A percentile compares a stretch with the other conserved stretches of the same genome.
Evolutionary conservation across 1,139 yeast species (phyloP).

Genomic region (Lizanozyma gosingica): DNA sequence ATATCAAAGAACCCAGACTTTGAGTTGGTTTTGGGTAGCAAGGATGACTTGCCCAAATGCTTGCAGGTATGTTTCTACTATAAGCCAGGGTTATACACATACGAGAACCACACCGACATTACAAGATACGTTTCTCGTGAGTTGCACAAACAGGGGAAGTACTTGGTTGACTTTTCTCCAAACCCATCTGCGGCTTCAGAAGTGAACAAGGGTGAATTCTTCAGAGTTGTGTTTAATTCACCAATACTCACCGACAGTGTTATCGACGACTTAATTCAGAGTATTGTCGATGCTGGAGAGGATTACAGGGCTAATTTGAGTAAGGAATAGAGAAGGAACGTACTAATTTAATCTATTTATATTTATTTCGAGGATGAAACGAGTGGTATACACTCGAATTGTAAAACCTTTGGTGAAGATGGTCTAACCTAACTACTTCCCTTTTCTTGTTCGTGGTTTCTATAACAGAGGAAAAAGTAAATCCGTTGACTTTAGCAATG

Average conservation of each 20-base stretch:
- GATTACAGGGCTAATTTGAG: too few relatives aligned
- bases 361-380: too few relatives aligned
- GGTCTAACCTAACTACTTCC: too few relatives aligned
- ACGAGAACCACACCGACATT: slow-evolving; percentile 39
- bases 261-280: slow-evolving; percentile 29
- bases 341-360: too few relatives aligned
- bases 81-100: slow-evolving; percentile 31
- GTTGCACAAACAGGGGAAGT: slow-evolving; percentile 55
- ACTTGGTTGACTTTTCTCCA: slow-evolving; percentile 78
- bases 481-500: too few relatives aligned
- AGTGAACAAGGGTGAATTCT: slow-evolving; percentile 60
- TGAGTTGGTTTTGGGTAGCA: slow-evolving; percentile 34
- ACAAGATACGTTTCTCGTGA: slow-evolving; percentile 59
- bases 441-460: too few relatives aligned
- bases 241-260: slow-evolving; percentile 41
- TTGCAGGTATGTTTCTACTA: slow-evolving; percentile 80
- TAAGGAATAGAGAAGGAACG: too few relatives aligned
- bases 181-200: slow-evolving; percentile 35
- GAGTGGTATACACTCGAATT: too few relatives aligned
- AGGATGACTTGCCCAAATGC: slow-evolving; percentile 59
- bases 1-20: slow-evolving; percentile 33
- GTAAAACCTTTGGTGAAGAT: too few relatives aligned
- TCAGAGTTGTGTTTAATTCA: slow-evolving; percentile 77
- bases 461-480: too few relatives aligned
- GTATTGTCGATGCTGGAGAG: slow-evolving; percentile 22